Conservation (phyloP, 1,284 basidiomycete species). For the Spongispora temasekensis region DNA sequence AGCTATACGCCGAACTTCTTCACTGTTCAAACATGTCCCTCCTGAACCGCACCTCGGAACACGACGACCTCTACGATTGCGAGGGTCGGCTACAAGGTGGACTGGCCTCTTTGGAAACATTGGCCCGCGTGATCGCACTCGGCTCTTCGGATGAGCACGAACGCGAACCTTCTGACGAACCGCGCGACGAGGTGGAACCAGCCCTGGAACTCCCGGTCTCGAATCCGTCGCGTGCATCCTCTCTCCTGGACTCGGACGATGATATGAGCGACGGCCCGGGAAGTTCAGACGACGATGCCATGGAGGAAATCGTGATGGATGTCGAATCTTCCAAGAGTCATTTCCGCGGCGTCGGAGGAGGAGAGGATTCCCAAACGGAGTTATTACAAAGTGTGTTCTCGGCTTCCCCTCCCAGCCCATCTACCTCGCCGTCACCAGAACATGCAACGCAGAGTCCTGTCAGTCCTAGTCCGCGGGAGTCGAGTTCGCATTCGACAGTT, state of each 20-base stretch:
- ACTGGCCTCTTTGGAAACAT: slow-evolving; percentile 74
- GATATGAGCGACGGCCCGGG: slow-evolving; percentile 72
- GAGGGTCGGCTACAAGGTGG: slow-evolving; percentile 84
- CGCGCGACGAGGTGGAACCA: slow-evolving; percentile 62
- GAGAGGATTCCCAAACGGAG: slow-evolving; percentile 26
- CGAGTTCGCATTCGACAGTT: slow-evolving; percentile 38
- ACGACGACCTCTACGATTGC: slow-evolving; percentile 73
- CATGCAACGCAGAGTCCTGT: slow-evolving; percentile 30
- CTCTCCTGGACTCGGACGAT: slow-evolving; percentile 70
- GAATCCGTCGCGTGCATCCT: slow-evolving; percentile 54
- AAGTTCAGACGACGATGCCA: slow-evolving; percentile 70
- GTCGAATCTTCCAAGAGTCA: slow-evolving; percentile 50
- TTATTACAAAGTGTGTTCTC: slow-evolving; percentile 26
- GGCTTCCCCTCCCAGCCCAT: slow-evolving; percentile 31
- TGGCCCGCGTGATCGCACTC: slow-evolving; percentile 77
- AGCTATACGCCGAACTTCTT: slow-evolving; percentile 94
- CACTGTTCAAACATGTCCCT: slow-evolving; percentile 99
- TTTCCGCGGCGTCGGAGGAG: slow-evolving; percentile 10
- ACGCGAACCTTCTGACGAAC: slow-evolving; percentile 56
- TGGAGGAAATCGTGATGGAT: slow-evolving; percentile 77
- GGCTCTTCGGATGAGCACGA: slow-evolving; percentile 56
- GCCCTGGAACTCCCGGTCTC: slow-evolving; percentile 76
- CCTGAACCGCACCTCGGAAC: slow-evolving; percentile 78
- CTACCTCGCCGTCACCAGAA: slow-evolving; percentile 31
- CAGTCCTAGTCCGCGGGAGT: slow-evolving; percentile 36